Evolutionary conservation across 768 basidiomycete genomes (phyloP), one percentile per base, ranked within the genome.

Genomic region (Steccherinum ochraceum): DNA sequence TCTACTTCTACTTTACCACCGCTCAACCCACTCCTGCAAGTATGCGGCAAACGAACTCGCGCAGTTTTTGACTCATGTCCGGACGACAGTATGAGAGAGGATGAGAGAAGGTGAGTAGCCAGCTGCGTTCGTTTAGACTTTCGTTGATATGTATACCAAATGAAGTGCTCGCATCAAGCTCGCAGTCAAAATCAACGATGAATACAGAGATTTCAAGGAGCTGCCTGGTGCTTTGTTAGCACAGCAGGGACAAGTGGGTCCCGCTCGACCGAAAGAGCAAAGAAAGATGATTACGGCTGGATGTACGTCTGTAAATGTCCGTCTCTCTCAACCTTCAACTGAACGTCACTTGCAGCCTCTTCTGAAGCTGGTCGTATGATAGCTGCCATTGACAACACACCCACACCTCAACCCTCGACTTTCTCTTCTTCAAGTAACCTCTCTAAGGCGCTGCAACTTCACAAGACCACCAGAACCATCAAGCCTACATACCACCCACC

Each of bases 401-500:
- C 89, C 2, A 70, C 73, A 45, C 68, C 79, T 12, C 76, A 80
- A 55, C 80, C 80, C 0, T 89, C 90, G 3, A 85, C 88, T 0
- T 85, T 92, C 57, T 62, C 77, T 3, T 82, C 85, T 0, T 71
- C 77, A 0, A 65, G 72, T 40, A 78, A 78, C 47, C 80, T 99
- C 46, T 89, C 92, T n/a, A 84, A 92, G 60, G 93, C 93, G 0
- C 82, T 99, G 46, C 82, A 84, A 47, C 78, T 92, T 16, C 92
- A 95, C 71, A 97, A 97, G 71, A 93, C 93, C 25, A 89, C 87
- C 2, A 81, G 93, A 26, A 93, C 89, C 5, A 81, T 97, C 62
- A 96, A 97, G 67, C 96, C 96, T 5, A 89, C 86, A 12, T 98
- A 93, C 63, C 96, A 99, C 60, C 81, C 96, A 4, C 88, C 84